Percentiles rank a stretch among this genome's conserved stretches.
Conservation (phyloP, 768 basidiomycete species). For the Leucosporidium creatinivorum region DNA sequence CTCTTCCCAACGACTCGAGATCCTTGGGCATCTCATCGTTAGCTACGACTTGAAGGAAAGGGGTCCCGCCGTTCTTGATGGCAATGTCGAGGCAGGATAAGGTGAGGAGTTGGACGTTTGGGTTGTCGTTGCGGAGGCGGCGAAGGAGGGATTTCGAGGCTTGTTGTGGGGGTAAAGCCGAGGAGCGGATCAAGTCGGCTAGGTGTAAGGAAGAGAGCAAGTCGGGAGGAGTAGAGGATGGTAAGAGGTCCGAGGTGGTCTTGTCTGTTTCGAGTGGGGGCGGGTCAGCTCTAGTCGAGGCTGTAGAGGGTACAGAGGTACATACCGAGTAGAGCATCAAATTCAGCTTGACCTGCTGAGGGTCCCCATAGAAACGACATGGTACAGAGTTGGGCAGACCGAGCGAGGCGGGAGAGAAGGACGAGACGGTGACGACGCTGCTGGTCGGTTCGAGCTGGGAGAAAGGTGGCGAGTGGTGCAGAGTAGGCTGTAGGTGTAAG, state of each 20-base stretch:
- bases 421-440: too few species aligned
- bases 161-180: constrained; percentile 72
- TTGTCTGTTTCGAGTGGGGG: constrained; percentile 55
- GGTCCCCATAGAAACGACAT: constrained; percentile 29
- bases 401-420: not conserved
- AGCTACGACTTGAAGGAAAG: constrained; percentile 62
- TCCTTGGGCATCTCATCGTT: constrained; percentile 12
- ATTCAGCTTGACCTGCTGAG: constrained; percentile 6
- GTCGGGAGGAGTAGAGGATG: constrained; percentile 78
- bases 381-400: not conserved
- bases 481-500: too few species aligned
- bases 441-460: too few species aligned
- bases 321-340: constrained; percentile 19
- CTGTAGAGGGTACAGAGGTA: not conserved
- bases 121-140: constrained; percentile 86
- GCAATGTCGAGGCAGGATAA: constrained; percentile 76
- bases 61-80: constrained; percentile 94
- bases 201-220: constrained; percentile 81
- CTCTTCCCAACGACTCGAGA: constrained; percentile 24
- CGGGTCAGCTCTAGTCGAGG: constrained; percentile 6
- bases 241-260: constrained; percentile 83
- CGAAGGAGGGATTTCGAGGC: constrained; percentile 83
- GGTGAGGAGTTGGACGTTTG: constrained; percentile 49
- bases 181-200: constrained; percentile 92
- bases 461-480: too few species aligned